A percentile compares a stretch with the other conserved stretches of the same genome.
phyloP scores from a whole-genome alignment of 1,284 basidiomycete species.

The Austroboletus rostrupii region DNA sequence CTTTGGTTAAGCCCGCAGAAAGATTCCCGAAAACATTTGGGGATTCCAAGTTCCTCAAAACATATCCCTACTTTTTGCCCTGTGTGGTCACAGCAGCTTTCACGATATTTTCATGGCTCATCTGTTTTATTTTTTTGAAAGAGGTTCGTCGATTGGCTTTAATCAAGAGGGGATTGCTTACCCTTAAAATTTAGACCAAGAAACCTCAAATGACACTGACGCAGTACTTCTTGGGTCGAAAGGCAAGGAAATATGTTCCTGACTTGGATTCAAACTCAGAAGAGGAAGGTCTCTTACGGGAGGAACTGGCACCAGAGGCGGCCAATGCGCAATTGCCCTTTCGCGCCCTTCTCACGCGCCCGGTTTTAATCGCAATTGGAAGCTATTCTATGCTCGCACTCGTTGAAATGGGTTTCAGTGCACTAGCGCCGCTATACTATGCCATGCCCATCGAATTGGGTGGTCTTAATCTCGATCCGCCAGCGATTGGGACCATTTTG shows the following conservation, averaged over 20 bases:
- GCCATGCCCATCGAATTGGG: constrained; percentile 41
- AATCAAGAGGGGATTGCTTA: constrained; percentile 18
- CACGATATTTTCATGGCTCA: constrained; percentile 42
- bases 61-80: constrained; percentile 67
- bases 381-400: constrained; percentile 41
- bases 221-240: constrained; percentile 20
- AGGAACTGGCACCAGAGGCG: not conserved
- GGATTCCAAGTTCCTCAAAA: constrained; percentile 44
- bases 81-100: constrained; percentile 52
- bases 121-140: constrained; percentile 47
- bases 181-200: constrained; percentile 16
- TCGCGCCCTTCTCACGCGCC: constrained; percentile 32
- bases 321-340: constrained; percentile 35
- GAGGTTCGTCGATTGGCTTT: constrained; percentile 44
- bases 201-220: constrained; percentile 10
- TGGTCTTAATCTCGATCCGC: constrained; percentile 38
- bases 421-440: constrained; percentile 43
- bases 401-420: constrained; percentile 37
- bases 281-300: constrained; percentile 39
- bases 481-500: constrained; percentile 39
- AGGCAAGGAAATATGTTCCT: not conserved
- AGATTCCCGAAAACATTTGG: constrained; percentile 55
- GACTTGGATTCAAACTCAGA: constrained; percentile 9
- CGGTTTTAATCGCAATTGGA: constrained; percentile 38
- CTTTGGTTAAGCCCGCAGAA: constrained; percentile 54